A percentile compares a stretch with the other conserved stretches of the same genome.
Evolutionary conservation across 257 asterid species (phyloP).

Genomic region (Nicotiana tomentosiformis): DNA sequence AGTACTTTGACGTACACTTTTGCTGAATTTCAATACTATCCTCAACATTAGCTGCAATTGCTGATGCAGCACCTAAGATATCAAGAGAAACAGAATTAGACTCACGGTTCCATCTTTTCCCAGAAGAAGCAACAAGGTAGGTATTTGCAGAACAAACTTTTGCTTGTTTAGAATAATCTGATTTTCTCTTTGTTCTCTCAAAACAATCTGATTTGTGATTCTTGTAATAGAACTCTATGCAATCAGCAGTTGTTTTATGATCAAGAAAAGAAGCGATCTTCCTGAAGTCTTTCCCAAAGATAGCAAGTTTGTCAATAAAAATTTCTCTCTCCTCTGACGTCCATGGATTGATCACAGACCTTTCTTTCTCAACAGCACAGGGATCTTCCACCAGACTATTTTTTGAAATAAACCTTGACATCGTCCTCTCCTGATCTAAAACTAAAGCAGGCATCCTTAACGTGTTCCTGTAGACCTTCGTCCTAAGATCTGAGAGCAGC

Average conservation of each 20-base stretch:
- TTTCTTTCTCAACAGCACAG: conserved; percentile 64
- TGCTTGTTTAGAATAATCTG: conserved; percentile 45
- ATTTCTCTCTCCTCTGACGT: conserved; percentile 60
- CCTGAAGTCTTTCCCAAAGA: conserved; percentile 70
- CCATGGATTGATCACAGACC: conserved; percentile 73
- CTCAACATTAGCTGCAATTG: conserved; percentile 53
- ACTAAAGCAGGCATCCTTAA: conserved; percentile 84
- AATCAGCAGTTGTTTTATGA: conserved; percentile 80
- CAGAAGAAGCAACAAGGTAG: conserved; percentile 70
- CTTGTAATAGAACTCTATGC: conserved; percentile 93
- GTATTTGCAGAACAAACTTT: conserved; percentile 46
- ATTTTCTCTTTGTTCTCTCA: conserved; percentile 58
- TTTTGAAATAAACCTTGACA: conserved; percentile 59
- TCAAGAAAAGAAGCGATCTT: conserved; percentile 77
- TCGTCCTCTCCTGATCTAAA: conserved; percentile 50
- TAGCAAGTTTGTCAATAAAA: conserved; percentile 69
- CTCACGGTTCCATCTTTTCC: conserved; percentile 80
- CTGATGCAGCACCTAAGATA: conserved; percentile 78
- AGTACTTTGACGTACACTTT: conserved; percentile 36
- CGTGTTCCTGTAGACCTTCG: conserved; percentile 51
- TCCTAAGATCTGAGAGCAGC: conserved; percentile 52
- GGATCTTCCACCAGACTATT: conserved; percentile 94
- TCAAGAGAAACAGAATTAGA: conserved; percentile 72
- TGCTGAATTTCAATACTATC: conserved; percentile 40
- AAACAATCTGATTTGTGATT: conserved; percentile 83